Evolutionary conservation across 2,329 filamentous ascomycete genomes (phyloP), one percentile per base, ranked within the genome.

Genomic region (Monilinia fructigena): DNA sequence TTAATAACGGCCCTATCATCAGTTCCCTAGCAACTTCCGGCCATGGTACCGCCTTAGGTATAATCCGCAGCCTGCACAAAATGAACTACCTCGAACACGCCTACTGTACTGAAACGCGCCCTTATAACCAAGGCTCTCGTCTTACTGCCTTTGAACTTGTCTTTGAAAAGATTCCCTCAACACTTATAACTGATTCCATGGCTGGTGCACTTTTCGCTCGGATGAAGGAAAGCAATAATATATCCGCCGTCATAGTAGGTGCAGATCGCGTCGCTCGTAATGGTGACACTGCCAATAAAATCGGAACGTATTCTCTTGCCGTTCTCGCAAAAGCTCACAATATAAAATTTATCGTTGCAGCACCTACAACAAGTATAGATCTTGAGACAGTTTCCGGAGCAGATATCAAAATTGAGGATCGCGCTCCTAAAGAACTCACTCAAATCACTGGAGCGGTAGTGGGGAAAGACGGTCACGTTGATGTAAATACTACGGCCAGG

Each of bases 271-370:
- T 99, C 18, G 95, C 94, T 42, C 91, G 93, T 61, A 99, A 99
- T 74, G 95, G 95, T 40, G 95, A 99, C 79, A 98, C 95, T 0
- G 95, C 95, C 66, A 99, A 99, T 81, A 99, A 99, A 82, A 96
- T 99, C 69, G 95, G 95, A 62, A 99, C 95, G 0, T 98, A 99
- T 77, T 85, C 89, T 65, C 84, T 99, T 4, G 93, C 95, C 4
- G 93, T 98, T n/a, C 83, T 97, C 40, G 95, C 95, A 28, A 88
- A 85, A 71, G 83, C 93, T 74, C 95, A 99, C 74, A 91, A 91
- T 23, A 85, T 98, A 74, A 96, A 94, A 78, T 99, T 99, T 76
- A 84, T 99, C 12, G 93, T 99, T 40, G 95, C 95, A 0, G 95
- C 95, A 0, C 95, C 95, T 0, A 91, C 93, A 8, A 99, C 95